Percentiles rank a stretch among this genome's conserved stretches.
phyloP scores from a whole-genome alignment of 331 rosid species.

The Arachis monticola region DNA sequence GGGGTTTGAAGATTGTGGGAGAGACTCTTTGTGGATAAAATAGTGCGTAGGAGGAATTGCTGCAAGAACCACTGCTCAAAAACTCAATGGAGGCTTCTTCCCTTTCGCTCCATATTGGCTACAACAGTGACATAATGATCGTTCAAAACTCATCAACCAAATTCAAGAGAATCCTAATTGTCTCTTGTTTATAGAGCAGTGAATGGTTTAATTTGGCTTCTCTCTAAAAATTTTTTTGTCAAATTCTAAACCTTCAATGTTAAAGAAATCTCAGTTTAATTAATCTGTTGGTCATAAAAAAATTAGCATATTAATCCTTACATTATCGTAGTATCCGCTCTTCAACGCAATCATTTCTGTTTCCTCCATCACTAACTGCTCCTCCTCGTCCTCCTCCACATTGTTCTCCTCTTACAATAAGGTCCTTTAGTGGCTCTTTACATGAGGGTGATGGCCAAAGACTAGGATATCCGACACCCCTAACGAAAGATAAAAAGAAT shows the following conservation, averaged over 20 bases:
- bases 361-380: constrained; percentile 8
- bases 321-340: constrained; percentile 78
- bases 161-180: constrained; percentile 1
- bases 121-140: constrained; percentile 36
- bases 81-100: constrained; percentile 53
- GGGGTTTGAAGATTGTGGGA: constrained; percentile 46
- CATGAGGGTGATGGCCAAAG: constrained; percentile 94
- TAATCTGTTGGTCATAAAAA: too few species aligned
- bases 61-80: constrained; percentile 43
- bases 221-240: too few species aligned
- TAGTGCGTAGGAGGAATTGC: constrained; percentile 41
- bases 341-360: constrained; percentile 36
- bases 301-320: constrained; percentile 37
- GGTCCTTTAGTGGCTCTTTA: constrained; percentile 82
- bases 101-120: constrained; percentile 89
- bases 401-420: constrained; percentile 5
- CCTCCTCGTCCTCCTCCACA: constrained; percentile 19
- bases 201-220: too few species aligned
- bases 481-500: constrained; percentile 39
- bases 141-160: constrained; percentile 20
- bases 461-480: constrained; percentile 95
- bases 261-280: too few species aligned
- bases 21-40: constrained; percentile 66
- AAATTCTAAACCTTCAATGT: too few species aligned
- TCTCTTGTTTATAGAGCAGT: too few species aligned